Evolutionary conservation across 495 filamentous ascomycete genomes (phyloP).

Genomic region (Daldinia caldariorum): DNA sequence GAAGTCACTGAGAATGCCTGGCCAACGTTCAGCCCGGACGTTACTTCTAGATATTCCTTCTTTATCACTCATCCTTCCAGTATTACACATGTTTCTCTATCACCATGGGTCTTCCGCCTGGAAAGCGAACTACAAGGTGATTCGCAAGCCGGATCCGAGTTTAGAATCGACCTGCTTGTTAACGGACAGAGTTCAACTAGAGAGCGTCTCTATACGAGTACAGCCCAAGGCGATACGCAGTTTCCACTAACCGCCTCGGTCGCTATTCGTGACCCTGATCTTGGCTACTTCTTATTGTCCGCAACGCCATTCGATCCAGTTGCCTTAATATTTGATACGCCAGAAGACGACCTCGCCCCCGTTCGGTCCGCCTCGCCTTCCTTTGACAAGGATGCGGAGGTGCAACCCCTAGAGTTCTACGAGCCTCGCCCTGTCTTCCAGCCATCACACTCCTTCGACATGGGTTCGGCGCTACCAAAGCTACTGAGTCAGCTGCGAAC

Average conservation of each 20-base stretch:
- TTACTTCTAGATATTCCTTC: conserved; percentile 77
- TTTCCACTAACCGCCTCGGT: conserved; percentile 67
- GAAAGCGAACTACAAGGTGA: conserved; percentile 77
- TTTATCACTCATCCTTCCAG: conserved; percentile 78
- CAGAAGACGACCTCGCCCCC: conserved; percentile 56
- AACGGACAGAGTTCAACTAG: conserved; percentile 68
- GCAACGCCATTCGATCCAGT: conserved; percentile 69
- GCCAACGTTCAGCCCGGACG: conserved; percentile 79
- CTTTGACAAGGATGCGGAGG: conserved; percentile 48
- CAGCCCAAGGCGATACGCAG: conserved; percentile 48
- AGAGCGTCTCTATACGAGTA: conserved; percentile 66
- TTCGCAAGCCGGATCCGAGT: conserved; percentile 71
- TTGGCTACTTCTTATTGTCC: conserved; percentile 83
- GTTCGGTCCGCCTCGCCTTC: conserved; percentile 49
- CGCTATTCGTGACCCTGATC: conserved; percentile 74
- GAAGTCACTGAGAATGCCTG: conserved; percentile 65
- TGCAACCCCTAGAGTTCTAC: conserved; percentile 51
- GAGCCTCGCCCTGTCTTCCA: conserved; percentile 75
- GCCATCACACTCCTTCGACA: conserved; percentile 71
- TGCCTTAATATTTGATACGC: conserved; percentile 72
- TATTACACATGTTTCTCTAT: conserved; percentile 74
- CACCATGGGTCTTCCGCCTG: conserved; percentile 77
- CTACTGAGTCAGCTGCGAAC: conserved; percentile 71
- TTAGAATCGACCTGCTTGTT: conserved; percentile 76
- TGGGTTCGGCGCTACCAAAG: conserved; percentile 64